These are phyloP conservation scores for Russula foetens DNA, from an alignment of 768 basidiomycete species.

Conservation along the genomic window DNA sequence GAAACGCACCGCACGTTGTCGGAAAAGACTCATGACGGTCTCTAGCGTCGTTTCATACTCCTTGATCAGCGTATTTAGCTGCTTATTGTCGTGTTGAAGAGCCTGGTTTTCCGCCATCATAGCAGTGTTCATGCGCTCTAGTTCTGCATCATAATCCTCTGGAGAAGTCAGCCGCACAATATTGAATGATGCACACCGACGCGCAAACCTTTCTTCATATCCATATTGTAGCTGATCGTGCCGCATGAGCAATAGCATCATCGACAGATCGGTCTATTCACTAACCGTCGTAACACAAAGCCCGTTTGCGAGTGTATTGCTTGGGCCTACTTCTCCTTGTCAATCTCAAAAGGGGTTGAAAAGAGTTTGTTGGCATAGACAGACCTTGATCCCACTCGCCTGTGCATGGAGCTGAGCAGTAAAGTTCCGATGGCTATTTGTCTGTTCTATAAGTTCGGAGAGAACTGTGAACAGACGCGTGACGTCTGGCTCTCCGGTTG, in stretches of 20 bases:
- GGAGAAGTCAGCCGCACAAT: constrained; percentile 8
- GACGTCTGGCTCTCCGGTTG: constrained; percentile 46
- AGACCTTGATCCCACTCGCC: constrained; percentile 73
- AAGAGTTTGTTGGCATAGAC: constrained; percentile 29
- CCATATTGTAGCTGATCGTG: constrained; percentile 69
- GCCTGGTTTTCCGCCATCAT: constrained; percentile 77
- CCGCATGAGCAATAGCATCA: neutral
- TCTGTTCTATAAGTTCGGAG: constrained; percentile 74
- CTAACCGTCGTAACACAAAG: constrained; percentile 78
- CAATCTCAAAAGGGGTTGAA: neutral
- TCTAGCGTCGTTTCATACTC: constrained; percentile 97
- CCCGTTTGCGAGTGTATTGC: constrained; percentile 87
- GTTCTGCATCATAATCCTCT: constrained; percentile 88
- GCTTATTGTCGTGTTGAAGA: constrained; percentile 92
- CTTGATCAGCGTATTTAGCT: constrained; percentile 81
- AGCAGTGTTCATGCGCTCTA: constrained; percentile 80
- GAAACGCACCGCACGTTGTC: constrained; percentile 79
- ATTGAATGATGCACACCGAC: neutral
- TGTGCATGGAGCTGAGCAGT: constrained; percentile 67
- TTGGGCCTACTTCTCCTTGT: constrained; percentile 48
- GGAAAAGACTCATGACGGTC: constrained; percentile 86
- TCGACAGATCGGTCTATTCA: constrained; percentile 10
- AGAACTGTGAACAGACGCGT: constrained; percentile 59
- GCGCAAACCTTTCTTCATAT: constrained; percentile 67
- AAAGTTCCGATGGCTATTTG: constrained; percentile 67